These are phyloP conservation scores for Aspergillus coremiiformis DNA, from an alignment of 495 filamentous ascomycete genomes.

Conservation along the genomic window DNA sequence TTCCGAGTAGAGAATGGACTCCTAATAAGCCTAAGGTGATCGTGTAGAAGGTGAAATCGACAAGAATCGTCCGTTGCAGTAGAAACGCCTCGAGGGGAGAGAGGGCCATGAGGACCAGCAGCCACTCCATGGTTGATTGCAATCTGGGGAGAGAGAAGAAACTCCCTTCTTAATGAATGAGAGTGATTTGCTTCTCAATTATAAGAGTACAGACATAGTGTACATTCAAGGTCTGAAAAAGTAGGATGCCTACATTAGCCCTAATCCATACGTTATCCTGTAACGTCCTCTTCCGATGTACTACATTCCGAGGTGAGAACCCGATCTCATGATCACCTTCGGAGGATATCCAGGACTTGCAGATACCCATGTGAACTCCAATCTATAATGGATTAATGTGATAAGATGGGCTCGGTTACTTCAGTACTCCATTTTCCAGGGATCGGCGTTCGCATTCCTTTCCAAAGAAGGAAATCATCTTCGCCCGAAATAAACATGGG, in stretches of 20 bases:
- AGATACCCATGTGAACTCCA: too few relatives aligned
- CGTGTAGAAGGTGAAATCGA: slow-evolving; percentile 20
- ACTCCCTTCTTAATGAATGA: too few relatives aligned
- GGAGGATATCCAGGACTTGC: too few relatives aligned
- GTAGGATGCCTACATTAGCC: too few relatives aligned
- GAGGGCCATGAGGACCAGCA: slow-evolving; percentile 16
- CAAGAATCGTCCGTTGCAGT: slow-evolving; percentile 24
- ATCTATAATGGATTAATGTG: too few relatives aligned
- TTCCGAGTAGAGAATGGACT: slow-evolving; percentile 20
- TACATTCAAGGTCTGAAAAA: too few relatives aligned
- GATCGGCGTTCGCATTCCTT: slow-evolving; percentile 12
- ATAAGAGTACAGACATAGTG: too few relatives aligned
- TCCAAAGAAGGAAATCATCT: slow-evolving; percentile 2
- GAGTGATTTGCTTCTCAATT: too few relatives aligned
- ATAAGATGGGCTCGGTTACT: neutral
- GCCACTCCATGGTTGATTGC: slow-evolving; percentile 7
- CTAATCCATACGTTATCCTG: too few relatives aligned
- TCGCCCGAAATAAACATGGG: neutral
- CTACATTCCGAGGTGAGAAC: too few relatives aligned
- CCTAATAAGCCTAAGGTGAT: slow-evolving; percentile 16
- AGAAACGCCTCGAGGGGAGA: slow-evolving; percentile 25
- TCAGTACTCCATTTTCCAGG: neutral
- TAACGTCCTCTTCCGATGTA: too few relatives aligned
- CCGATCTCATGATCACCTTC: too few relatives aligned
- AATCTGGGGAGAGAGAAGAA: neutral